A percentile compares a stretch with the other conserved stretches of the same genome.
Evolutionary conservation across 2,329 filamentous ascomycete genomes (phyloP).

Genomic region (Neoarthrinium moseri): DNA sequence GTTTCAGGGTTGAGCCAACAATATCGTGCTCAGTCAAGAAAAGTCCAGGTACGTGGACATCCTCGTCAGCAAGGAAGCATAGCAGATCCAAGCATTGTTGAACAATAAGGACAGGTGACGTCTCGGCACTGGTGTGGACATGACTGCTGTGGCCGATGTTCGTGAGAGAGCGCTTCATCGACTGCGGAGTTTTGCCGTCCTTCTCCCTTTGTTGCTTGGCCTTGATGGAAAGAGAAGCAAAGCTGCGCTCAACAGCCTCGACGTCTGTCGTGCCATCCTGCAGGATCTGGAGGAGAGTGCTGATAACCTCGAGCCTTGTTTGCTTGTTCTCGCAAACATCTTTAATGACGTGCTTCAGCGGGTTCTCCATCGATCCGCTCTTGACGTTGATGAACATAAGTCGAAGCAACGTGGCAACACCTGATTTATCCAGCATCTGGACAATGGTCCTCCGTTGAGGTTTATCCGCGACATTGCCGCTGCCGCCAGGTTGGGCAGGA

Average conservation of each 20-base stretch:
- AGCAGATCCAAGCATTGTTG: constrained; percentile 91
- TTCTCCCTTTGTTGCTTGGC: constrained; percentile 75
- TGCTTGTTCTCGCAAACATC: constrained; percentile 97
- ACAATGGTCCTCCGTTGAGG: constrained; percentile 77
- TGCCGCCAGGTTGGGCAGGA: constrained; percentile 21
- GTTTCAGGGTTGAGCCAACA: constrained; percentile 72
- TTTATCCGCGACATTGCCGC: constrained; percentile 52
- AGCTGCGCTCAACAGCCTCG: constrained; percentile 91
- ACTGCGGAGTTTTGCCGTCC: constrained; percentile 74
- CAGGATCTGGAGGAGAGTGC: constrained; percentile 85
- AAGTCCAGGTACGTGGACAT: constrained; percentile 82
- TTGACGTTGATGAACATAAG: constrained; percentile 93
- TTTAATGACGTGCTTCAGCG: constrained; percentile 82
- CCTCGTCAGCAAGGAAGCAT: constrained; percentile 79
- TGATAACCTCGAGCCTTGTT: constrained; percentile 90
- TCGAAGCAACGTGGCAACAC: constrained; percentile 92
- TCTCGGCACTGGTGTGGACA: constrained; percentile 70
- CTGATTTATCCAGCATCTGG: constrained; percentile 95
- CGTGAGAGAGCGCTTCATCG: constrained; percentile 72
- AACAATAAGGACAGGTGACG: constrained; percentile 91
- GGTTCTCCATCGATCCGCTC: constrained; percentile 79
- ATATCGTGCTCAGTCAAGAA: constrained; percentile 92
- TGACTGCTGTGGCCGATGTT: constrained; percentile 45
- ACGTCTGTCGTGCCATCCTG: constrained; percentile 95
- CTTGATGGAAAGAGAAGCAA: constrained; percentile 86